Percentiles rank a stretch among this genome's conserved stretches.
phyloP scores from a whole-genome alignment of 768 basidiomycete species.

The Pulveroboletus sp. region DNA sequence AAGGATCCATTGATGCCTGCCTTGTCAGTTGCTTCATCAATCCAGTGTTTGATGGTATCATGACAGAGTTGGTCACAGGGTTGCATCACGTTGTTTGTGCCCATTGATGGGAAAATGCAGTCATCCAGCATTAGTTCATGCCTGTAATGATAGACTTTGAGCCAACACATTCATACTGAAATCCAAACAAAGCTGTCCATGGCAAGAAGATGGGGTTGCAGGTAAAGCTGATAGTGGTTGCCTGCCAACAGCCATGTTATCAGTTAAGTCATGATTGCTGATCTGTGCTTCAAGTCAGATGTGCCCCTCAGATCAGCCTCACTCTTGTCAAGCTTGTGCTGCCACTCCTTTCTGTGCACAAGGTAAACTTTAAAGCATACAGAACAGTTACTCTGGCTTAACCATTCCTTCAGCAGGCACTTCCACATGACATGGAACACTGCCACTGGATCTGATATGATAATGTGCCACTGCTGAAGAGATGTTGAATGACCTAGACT shows the following conservation, averaged over 20 bases:
- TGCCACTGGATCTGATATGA: not conserved
- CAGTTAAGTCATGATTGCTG: too few species aligned
- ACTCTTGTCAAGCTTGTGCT: not conserved
- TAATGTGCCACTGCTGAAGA: constrained; percentile 22
- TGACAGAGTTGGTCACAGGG: too few species aligned
- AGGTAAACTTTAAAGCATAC: not conserved
- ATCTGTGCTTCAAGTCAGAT: too few species aligned
- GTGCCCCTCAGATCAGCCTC: not conserved
- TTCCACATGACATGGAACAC: not conserved
- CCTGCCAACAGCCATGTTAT: not conserved
- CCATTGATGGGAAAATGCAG: too few species aligned
- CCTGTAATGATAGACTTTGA: too few species aligned
- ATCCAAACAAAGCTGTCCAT: not conserved
- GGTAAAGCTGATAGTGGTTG: not conserved
- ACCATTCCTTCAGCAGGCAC: not conserved
- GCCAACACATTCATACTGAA: not conserved
- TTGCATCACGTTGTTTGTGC: too few species aligned
- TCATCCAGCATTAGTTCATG: too few species aligned
- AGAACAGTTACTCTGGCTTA: constrained; percentile 5
- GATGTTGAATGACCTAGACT: too few species aligned
- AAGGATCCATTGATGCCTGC: too few species aligned
- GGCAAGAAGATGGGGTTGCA: not conserved
- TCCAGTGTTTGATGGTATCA: too few species aligned
- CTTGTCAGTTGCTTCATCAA: too few species aligned
- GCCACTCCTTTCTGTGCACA: not conserved